phyloP scores from a whole-genome alignment of 2,329 filamentous ascomycete species.

The Boeremia lycopersici region DNA sequence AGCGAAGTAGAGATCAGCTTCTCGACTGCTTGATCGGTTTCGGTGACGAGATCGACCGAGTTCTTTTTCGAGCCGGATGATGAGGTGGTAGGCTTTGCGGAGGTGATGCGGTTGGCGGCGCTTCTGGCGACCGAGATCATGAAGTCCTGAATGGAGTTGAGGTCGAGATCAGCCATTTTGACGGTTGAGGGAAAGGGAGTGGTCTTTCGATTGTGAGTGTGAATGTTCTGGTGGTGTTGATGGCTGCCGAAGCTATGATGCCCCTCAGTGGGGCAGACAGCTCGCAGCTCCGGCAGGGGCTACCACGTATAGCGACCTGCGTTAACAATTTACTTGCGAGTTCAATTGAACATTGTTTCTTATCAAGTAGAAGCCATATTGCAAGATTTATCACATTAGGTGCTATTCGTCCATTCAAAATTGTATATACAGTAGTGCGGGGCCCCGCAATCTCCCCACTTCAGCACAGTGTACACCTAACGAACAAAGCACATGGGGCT shows the following conservation, averaged over 20 bases:
- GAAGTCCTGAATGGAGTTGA: constrained; percentile 57
- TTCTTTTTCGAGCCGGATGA: constrained; percentile 57
- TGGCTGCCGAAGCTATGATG: constrained; percentile 6
- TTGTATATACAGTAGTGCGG: background rate
- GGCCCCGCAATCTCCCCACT: constrained; percentile 13
- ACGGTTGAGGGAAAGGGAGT: background rate
- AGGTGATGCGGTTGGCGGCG: constrained; percentile 54
- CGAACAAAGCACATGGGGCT: background rate
- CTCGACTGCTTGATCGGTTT: constrained; percentile 68
- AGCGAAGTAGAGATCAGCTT: constrained; percentile 60
- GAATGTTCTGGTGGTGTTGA: background rate
- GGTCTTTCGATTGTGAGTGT: background rate
- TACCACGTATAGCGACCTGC: background rate
- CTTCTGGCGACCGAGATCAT: constrained; percentile 53
- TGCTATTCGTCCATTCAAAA: background rate
- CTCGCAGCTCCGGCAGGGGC: constrained; percentile 13
- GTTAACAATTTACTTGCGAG: background rate
- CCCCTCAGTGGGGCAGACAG: constrained; percentile 18
- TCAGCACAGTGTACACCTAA: background rate
- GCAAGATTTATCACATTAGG: too few relatives aligned
- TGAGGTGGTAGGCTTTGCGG: constrained; percentile 51
- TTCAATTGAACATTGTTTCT: too few relatives aligned
- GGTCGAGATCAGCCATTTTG: constrained; percentile 47
- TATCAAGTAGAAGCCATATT: background rate
- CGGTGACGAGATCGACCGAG: constrained; percentile 66